phyloP scores from a whole-genome alignment of 2,329 filamentous ascomycete genomes.

The Fusarium abutilonis region DNA sequence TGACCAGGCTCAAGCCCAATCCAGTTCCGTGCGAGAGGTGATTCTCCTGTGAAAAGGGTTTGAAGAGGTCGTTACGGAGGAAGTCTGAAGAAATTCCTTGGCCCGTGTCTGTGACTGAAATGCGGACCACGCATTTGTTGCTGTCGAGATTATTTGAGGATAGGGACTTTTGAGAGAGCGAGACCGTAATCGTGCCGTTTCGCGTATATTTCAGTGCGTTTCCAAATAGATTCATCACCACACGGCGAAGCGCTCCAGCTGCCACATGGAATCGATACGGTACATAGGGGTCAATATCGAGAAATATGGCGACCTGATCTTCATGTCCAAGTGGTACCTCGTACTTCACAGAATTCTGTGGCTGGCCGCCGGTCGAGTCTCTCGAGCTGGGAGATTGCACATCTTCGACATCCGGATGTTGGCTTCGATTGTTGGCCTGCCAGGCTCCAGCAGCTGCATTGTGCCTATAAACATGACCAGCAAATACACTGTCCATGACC shows the following conservation, averaged over 20 bases:
- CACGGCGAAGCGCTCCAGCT: constrained; percentile 60
- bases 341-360: constrained; percentile 1
- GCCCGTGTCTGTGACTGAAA: constrained; percentile 70
- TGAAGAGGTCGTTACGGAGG: constrained; percentile 69
- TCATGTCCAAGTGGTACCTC: constrained; percentile 24
- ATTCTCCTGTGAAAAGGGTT: constrained; percentile 72
- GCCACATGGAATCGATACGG: constrained; percentile 65
- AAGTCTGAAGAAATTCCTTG: constrained; percentile 72
- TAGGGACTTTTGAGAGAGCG: constrained; percentile 38
- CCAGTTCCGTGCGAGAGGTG: constrained; percentile 68
- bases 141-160: background rate
- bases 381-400: background rate
- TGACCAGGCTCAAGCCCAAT: constrained; percentile 72
- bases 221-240: constrained; percentile 71
- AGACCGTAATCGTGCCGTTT: constrained; percentile 47
- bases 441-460: constrained; percentile 29
- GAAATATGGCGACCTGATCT: constrained; percentile 45
- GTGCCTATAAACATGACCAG: constrained; percentile 32
- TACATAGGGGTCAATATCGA: constrained; percentile 53
- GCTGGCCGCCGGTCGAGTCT: background rate
- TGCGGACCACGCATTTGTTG: constrained; percentile 32
- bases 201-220: constrained; percentile 70
- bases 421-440: constrained; percentile 14
- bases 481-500: constrained; percentile 40
- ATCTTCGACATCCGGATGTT: background rate